A percentile compares a stretch with the other conserved stretches of the same genome.
Conservation (phyloP, 1,284 basidiomycete genomes). For the Leccinum brunneo-olivaceum region DNA sequence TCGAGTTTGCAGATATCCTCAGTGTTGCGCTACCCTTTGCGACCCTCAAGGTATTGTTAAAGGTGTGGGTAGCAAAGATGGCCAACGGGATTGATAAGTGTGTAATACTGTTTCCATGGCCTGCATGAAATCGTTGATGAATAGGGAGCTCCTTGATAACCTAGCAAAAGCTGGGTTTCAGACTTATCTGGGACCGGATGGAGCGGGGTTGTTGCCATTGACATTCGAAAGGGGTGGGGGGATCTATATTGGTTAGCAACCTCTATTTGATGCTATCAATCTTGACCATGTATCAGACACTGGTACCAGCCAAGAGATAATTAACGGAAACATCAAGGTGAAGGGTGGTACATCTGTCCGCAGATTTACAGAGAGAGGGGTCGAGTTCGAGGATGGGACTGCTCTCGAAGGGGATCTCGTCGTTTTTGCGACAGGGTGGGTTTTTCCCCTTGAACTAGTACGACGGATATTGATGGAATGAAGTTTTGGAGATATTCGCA, state of each 20-base stretch:
- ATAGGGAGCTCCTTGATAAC: slow-evolving; percentile 33
- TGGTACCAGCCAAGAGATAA: slow-evolving; percentile 35
- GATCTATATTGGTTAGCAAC: slow-evolving; percentile 33
- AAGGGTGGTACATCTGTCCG: slow-evolving; percentile 31
- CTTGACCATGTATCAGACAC: slow-evolving; percentile 19
- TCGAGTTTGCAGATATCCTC: slow-evolving; percentile 24
- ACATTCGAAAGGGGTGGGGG: slow-evolving; percentile 34
- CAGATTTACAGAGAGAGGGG: slow-evolving; percentile 27
- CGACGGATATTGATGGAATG: background rate
- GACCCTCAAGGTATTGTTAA: slow-evolving; percentile 13
- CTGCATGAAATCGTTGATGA: background rate
- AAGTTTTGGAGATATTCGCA: slow-evolving; percentile 23
- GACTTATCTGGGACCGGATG: slow-evolving; percentile 36
- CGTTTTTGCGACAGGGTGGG: slow-evolving; percentile 39
- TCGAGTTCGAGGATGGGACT: slow-evolving; percentile 37
- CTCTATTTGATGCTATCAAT: background rate
- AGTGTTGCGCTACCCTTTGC: slow-evolving; percentile 16
- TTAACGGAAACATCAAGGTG: slow-evolving; percentile 41
- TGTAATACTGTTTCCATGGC: background rate
- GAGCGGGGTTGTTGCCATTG: slow-evolving; percentile 33
- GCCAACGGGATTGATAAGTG: slow-evolving; percentile 23
- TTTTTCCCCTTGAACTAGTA: background rate
- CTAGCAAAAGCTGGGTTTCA: slow-evolving; percentile 39
- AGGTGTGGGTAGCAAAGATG: background rate
- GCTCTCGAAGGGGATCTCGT: slow-evolving; percentile 38